Evolutionary conservation across 169 alveolate genomes (phyloP).

Genomic region (Plasmodium gaboni): DNA sequence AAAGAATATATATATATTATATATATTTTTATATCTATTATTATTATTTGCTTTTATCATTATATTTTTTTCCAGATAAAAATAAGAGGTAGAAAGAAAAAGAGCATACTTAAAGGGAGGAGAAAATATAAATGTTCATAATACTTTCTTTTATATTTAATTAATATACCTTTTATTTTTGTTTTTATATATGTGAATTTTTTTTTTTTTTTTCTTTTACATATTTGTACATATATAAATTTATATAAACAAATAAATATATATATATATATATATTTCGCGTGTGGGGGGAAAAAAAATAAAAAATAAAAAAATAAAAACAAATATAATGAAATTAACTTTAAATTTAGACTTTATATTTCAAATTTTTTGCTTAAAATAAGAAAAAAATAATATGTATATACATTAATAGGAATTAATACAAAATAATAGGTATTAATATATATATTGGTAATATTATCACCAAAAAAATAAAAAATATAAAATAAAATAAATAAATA

Average conservation of each 20-base stretch:
- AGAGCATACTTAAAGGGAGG: conserved; percentile 24
- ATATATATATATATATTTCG: neutral
- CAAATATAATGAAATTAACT: conserved; percentile 6
- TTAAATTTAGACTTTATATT: conserved; percentile 18
- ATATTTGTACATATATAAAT: neutral
- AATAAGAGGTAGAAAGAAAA: conserved; percentile 19
- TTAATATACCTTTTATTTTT: neutral
- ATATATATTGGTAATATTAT: no score
- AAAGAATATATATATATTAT: no score
- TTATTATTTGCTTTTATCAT: neutral
- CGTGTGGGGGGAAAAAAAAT: neutral
- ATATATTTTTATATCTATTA: neutral
- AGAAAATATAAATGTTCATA: neutral
- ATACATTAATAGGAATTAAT: neutral
- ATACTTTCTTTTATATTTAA: neutral
- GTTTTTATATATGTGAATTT: conserved; percentile 8
- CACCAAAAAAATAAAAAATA: no score
- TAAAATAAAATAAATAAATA: no score
- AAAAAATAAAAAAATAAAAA: neutral
- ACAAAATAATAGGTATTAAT: no score
- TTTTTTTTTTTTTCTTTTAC: neutral
- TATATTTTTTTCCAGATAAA: conserved; percentile 21
- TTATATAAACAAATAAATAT: neutral
- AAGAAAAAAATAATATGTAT: conserved; percentile 1
- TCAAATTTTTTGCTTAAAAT: neutral